phyloP scores from a whole-genome alignment of 2,329 filamentous ascomycete genomes.

The Penicillium sclerotigenum region DNA sequence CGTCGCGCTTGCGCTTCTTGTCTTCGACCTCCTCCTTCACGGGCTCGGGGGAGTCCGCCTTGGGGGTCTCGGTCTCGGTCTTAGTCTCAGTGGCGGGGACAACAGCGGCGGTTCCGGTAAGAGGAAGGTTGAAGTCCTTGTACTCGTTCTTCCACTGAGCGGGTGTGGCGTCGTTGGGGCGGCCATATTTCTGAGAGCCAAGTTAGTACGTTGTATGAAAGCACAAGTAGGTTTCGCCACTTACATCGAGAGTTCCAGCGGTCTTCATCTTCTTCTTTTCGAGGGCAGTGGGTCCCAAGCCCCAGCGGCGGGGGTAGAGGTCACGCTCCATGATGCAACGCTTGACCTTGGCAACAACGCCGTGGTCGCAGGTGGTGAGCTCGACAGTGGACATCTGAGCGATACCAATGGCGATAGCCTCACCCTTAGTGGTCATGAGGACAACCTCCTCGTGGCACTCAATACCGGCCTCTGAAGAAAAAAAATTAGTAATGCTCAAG shows the following conservation, averaged over 20 bases:
- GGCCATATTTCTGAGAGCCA: constrained; percentile 68
- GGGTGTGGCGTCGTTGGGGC: constrained; percentile 87
- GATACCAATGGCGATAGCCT: constrained; percentile 94
- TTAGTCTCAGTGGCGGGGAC: constrained; percentile 34
- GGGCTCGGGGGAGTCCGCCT: constrained; percentile 21
- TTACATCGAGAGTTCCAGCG: constrained; percentile 81
- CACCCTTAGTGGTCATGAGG: constrained; percentile 97
- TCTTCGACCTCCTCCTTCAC: constrained; percentile 45
- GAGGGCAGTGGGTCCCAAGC: constrained; percentile 82
- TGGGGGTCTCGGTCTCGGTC: constrained; percentile 11
- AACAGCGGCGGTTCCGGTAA: constrained; percentile 46
- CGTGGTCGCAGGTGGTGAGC: constrained; percentile 94
- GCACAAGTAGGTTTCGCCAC: not conserved
- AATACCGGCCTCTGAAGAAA: constrained; percentile 70
- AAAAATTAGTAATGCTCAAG: constrained; percentile 4
- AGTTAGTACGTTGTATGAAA: not conserved
- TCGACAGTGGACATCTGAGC: constrained; percentile 98
- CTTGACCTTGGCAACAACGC: constrained; percentile 98
- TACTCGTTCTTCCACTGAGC: constrained; percentile 90
- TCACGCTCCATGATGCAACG: constrained; percentile 99
- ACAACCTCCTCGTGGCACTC: constrained; percentile 96
- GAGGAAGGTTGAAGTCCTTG: constrained; percentile 72
- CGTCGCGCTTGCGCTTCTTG: constrained; percentile 57
- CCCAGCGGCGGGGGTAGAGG: constrained; percentile 94
- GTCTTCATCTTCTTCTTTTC: constrained; percentile 99